Percentiles rank a stretch among this genome's conserved stretches.
These are phyloP conservation scores for Corinectria fuckeliana DNA, from an alignment of 2,329 filamentous ascomycete species.

Conservation along the genomic window DNA sequence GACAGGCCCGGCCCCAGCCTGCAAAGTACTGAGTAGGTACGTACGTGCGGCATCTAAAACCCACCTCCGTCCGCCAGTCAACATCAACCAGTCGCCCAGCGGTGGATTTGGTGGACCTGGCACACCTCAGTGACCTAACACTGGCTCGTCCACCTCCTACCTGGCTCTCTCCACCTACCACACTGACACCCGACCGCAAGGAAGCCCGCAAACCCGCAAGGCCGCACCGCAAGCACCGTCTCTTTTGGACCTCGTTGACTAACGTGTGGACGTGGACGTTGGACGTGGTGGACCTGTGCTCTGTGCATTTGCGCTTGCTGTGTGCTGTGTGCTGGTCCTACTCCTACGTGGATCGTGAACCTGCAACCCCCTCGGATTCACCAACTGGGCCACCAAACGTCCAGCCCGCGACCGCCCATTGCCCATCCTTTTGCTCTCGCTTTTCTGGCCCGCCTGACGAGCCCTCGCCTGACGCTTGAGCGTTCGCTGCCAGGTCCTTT, in stretches of 20 bases:
- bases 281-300: conserved; percentile 14
- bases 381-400: conserved; percentile 28
- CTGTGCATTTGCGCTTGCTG: conserved; percentile 6
- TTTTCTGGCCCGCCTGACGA: conserved; percentile 24
- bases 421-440: conserved; percentile 18
- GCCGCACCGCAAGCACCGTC: conserved; percentile 3
- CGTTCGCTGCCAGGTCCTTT: conserved; percentile 10
- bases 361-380: conserved; percentile 34
- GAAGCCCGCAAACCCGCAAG: not conserved
- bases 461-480: conserved; percentile 23
- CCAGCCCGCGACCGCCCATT: conserved; percentile 34
- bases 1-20: not conserved
- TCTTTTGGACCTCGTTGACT: conserved; percentile 5
- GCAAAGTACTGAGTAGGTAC: too few species aligned
- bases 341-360: conserved; percentile 38
- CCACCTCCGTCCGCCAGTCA: conserved; percentile 23
- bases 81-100: conserved; percentile 29
- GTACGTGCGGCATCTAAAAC: conserved; percentile 24
- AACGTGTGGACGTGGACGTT: conserved; percentile 16
- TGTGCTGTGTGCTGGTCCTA: conserved; percentile 22
- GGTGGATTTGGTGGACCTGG: conserved; percentile 34
- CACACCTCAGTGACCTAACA: conserved; percentile 26
- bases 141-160: conserved; percentile 21
- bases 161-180: conserved; percentile 16
- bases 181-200: conserved; percentile 16